Evolutionary conservation across 2,329 filamentous ascomycete genomes (phyloP).

Genomic region (Aspergillus nomiae): DNA sequence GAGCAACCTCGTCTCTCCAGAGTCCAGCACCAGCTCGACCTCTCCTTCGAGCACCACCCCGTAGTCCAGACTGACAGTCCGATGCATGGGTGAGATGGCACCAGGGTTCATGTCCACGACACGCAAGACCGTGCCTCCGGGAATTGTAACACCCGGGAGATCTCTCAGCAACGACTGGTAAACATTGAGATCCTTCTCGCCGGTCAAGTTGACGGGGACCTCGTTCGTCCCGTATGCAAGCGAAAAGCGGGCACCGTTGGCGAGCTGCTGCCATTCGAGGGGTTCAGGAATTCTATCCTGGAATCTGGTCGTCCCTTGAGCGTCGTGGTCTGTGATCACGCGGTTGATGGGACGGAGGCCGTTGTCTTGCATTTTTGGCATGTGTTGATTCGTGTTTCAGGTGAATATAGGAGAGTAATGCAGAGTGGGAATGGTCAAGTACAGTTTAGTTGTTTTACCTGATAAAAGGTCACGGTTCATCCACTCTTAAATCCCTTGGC

Average conservation of each 20-base stretch:
- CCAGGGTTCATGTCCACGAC: neutral
- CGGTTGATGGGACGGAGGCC: neutral
- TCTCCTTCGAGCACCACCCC: neutral
- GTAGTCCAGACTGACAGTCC: neutral
- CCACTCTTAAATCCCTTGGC: neutral
- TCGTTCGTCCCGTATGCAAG: neutral
- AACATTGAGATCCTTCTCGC: neutral
- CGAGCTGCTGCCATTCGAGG: neutral
- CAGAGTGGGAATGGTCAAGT: neutral
- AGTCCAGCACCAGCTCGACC: neutral
- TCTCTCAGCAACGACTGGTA: neutral
- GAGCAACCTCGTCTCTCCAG: conserved; percentile 7
- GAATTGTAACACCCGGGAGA: neutral
- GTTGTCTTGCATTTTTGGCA: neutral
- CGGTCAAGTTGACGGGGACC: neutral
- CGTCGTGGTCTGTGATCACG: neutral
- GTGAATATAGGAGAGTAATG: neutral
- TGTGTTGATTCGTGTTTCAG: neutral
- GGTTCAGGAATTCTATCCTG: neutral
- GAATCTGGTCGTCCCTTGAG: neutral
- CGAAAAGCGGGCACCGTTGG: neutral
- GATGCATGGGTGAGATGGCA: neutral
- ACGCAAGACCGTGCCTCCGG: neutral
- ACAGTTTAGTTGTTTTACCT: neutral
- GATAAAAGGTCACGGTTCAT: neutral